Evolutionary conservation across 1,284 basidiomycete genomes (phyloP).

Genomic region (Cryptococcus deneoformans): DNA sequence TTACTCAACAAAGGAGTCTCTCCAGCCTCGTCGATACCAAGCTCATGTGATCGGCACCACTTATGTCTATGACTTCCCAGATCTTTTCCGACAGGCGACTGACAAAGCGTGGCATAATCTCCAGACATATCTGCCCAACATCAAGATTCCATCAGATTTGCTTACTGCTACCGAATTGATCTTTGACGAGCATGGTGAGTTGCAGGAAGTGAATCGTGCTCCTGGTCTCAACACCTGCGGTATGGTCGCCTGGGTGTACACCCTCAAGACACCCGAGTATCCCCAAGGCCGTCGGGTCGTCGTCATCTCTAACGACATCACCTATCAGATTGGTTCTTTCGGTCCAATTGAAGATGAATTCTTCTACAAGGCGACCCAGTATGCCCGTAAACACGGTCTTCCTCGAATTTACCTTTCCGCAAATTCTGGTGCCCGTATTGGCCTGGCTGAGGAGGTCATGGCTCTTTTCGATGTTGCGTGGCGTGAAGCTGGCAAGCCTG

Average conservation of each 20-base stretch:
- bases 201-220: conserved; percentile 84
- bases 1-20: conserved; percentile 97
- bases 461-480: conserved; percentile 89
- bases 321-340: conserved; percentile 97
- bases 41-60: conserved; percentile 99
- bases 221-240: conserved; percentile 94
- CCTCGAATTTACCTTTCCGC: conserved; percentile 97
- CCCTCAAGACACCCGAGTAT: conserved; percentile 88
- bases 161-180: conserved; percentile 86
- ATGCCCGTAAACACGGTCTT: conserved; percentile 81
- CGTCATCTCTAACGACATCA: conserved; percentile 97
- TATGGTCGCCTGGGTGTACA: conserved; percentile 99
- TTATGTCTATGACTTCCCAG: conserved; percentile 99
- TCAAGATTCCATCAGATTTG: conserved; percentile 71
- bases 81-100: conserved; percentile 94
- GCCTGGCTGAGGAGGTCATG: conserved; percentile 90
- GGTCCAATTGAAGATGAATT: conserved; percentile 94
- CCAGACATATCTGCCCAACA: conserved; percentile 61
- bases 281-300: conserved; percentile 83
- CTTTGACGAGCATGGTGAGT: conserved; percentile 87
- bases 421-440: conserved; percentile 96
- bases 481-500: conserved; percentile 74
- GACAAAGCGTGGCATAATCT: conserved; percentile 87
- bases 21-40: conserved; percentile 98
- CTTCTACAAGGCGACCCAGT: conserved; percentile 93